Conservation (phyloP, 805 yeast species). For the Barnettozyma populi region DNA sequence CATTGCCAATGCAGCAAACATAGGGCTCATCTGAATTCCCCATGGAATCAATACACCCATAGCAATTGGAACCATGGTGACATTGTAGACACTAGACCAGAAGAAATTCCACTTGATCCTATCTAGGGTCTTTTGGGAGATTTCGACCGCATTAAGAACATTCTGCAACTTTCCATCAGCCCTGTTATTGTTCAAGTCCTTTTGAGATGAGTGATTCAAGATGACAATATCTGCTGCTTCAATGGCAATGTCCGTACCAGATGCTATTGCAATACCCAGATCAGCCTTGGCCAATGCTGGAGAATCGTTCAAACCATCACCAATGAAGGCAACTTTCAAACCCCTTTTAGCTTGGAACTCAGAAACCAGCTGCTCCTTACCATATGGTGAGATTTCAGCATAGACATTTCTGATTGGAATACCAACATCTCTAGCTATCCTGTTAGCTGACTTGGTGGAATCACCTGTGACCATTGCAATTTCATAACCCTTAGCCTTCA, state of each 20-base stretch:
- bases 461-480: constrained; percentile 94
- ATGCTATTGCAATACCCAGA: constrained; percentile 84
- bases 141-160: constrained; percentile 56
- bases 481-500: constrained; percentile 46
- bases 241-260: constrained; percentile 94
- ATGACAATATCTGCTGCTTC: constrained; percentile 94
- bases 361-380: constrained; percentile 64
- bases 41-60: constrained; percentile 87
- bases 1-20: constrained; percentile 90
- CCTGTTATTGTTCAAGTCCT: constrained; percentile 5
- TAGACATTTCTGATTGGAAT: constrained; percentile 59
- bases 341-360: constrained; percentile 42
- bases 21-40: constrained; percentile 74
- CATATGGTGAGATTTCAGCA: constrained; percentile 72
- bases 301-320: constrained; percentile 97
- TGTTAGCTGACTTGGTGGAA: constrained; percentile 51
- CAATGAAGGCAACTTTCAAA: constrained; percentile 73
- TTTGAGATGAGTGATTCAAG: constrained; percentile 33
- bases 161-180: constrained; percentile 29
- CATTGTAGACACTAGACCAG: constrained; percentile 83
- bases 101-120: constrained; percentile 77
- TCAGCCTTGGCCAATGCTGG: constrained; percentile 90
- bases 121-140: constrained; percentile 63
- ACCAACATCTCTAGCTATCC: constrained; percentile 62
- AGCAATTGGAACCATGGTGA: constrained; percentile 86